These are phyloP conservation scores for Jatropha curcas DNA, from an alignment of 345 rosid genomes.

Conservation along the genomic window DNA sequence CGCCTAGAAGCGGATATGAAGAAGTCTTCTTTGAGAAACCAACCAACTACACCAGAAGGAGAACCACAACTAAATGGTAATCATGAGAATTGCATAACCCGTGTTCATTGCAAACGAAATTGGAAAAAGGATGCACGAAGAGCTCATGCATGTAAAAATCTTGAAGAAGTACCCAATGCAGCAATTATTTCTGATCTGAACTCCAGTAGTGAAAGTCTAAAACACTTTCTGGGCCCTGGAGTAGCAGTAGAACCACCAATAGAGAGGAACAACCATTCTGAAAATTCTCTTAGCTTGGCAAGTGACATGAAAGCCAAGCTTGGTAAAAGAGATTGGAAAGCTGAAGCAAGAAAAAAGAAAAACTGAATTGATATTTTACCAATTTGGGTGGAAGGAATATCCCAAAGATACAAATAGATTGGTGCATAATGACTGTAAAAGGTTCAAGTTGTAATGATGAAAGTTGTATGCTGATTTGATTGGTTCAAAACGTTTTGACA, in stretches of 20 bases:
- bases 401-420: not conserved
- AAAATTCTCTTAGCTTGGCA: slow-evolving; percentile 18
- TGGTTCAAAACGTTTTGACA: slow-evolving; percentile 10
- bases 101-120: slow-evolving; percentile 52
- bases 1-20: slow-evolving; percentile 53
- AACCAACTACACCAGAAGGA: slow-evolving; percentile 19
- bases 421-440: slow-evolving; percentile 3
- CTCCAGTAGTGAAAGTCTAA: slow-evolving; percentile 19
- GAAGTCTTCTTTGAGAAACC: slow-evolving; percentile 23
- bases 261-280: slow-evolving; percentile 28
- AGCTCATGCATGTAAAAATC: slow-evolving; percentile 36
- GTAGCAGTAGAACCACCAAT: slow-evolving; percentile 6
- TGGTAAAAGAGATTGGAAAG: slow-evolving; percentile 68
- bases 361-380: slow-evolving; percentile 17
- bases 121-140: slow-evolving; percentile 83
- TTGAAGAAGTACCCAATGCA: slow-evolving; percentile 27
- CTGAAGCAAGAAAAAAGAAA: slow-evolving; percentile 64
- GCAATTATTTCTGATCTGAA: slow-evolving; percentile 18
- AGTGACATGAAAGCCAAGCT: slow-evolving; percentile 28
- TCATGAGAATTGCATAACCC: slow-evolving; percentile 27
- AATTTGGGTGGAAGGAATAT: slow-evolving; percentile 9
- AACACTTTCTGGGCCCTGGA: slow-evolving; percentile 8
- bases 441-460: not conserved
- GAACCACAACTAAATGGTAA: slow-evolving; percentile 30
- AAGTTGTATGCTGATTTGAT: not conserved